These are phyloP conservation scores for Cephaloascus albidus DNA, from an alignment of 805 yeast species.

Conservation along the genomic window DNA sequence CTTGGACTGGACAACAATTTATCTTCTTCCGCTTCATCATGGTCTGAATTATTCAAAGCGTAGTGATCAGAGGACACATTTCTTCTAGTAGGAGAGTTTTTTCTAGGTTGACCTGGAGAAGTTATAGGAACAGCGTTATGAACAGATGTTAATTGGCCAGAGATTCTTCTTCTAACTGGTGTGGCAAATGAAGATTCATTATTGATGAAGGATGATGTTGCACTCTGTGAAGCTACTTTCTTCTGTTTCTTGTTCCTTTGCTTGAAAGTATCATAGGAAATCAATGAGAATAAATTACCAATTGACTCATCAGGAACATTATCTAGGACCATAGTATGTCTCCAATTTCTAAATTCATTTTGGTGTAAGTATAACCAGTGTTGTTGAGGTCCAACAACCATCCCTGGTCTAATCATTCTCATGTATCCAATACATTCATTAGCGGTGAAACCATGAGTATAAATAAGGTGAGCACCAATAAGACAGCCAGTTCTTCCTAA, in stretches of 20 bases:
- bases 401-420: constrained; percentile 95
- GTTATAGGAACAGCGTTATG: constrained; percentile 80
- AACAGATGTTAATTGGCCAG: constrained; percentile 60
- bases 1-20: constrained; percentile 2
- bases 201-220: constrained; percentile 12
- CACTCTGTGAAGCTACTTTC: constrained; percentile 27
- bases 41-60: constrained; percentile 9
- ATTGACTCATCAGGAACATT: constrained; percentile 54
- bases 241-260: constrained; percentile 32
- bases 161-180: constrained; percentile 63
- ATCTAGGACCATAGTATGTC: constrained; percentile 79
- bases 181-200: constrained; percentile 50
- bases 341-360: constrained; percentile 94
- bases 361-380: constrained; percentile 97
- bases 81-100: constrained; percentile 26
- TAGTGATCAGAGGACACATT: constrained; percentile 1
- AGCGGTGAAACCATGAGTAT: constrained; percentile 95
- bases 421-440: constrained; percentile 93
- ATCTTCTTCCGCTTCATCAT: constrained; percentile 3
- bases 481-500: constrained; percentile 96
- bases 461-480: constrained; percentile 93
- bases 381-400: constrained; percentile 99
- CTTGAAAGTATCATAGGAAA: constrained; percentile 53
- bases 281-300: constrained; percentile 58
- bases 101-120: constrained; percentile 97